Base-by-base conservation (phyloP, 192 early-diverging fungal genomes). In the Coemansia biformis region DNA sequence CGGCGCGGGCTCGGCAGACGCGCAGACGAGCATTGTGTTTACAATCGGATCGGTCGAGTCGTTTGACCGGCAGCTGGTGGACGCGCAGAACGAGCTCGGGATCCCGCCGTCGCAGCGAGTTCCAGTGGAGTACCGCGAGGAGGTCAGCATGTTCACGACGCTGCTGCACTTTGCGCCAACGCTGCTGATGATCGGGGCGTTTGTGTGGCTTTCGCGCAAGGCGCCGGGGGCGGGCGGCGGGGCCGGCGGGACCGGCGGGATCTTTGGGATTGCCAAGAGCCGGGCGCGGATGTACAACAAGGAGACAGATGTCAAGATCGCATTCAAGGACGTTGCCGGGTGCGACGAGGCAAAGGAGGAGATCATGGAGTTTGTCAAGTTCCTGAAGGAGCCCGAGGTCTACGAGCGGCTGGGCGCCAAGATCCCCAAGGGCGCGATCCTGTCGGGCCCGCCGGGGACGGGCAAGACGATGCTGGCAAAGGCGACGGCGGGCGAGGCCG, bases 291-390 rank as follows among this genome's bases (percentile, higher is more conserved):
- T 99, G 78, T 99, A 86, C 76, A 99, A 97, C 80, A 89, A 94
- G 60, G 93, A 99, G 63, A 89, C 86, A 1, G 90, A 94, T 33
- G 86, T 99, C 43, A 83, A 89, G 50, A 89, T 99, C 34, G 94
- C 95, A 57, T 99, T 99, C 71, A 96, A 95, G 81, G 94, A 99
- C 66, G 94, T 99, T 1, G 96, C 96, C 10, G 96, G 96, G 8
- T 91, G 91, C 70, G 94, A 99, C 77, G 96, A 99, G 61, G 96
- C 94, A 33, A 99, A 99, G 79, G 86, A 91, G 57, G 96, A 99
- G 75, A 99, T 99, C 42, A 99, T 99, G 96, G 96, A 99, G 80
- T 99, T 99, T 87, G 96, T 99, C 46, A 96, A 96, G 75, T 98
- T 98, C 76, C 72, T 98, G 46, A 98, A 98, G 69, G 85, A 95